Percentiles rank a stretch among this genome's conserved stretches.
These are phyloP conservation scores for Neurospora sp. DNA, from an alignment of 495 filamentous ascomycete genomes.

Conservation along the genomic window DNA sequence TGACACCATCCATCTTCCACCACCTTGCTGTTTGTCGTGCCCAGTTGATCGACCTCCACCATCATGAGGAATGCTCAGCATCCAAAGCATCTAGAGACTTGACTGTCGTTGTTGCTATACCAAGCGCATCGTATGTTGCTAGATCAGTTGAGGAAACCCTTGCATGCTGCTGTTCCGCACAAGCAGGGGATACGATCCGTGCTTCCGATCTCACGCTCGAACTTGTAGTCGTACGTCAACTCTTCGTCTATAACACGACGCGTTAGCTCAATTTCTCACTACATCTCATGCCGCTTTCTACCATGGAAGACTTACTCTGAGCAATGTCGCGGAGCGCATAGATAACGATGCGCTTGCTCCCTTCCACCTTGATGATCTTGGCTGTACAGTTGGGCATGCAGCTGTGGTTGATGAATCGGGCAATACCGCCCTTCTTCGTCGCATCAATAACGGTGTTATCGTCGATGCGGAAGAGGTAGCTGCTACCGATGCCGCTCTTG, in stretches of 20 bases:
- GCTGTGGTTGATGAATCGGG: conserved; percentile 97
- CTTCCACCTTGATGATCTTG: conserved; percentile 99
- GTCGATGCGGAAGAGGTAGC: conserved; percentile 96
- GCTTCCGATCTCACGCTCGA: conserved; percentile 91
- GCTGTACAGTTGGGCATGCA: conserved; percentile 98
- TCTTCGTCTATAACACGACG: conserved; percentile 66
- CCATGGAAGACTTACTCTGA: conserved; percentile 57
- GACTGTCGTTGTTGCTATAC: neutral
- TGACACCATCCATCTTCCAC: neutral
- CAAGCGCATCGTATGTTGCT: neutral
- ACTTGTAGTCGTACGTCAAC: conserved; percentile 99
- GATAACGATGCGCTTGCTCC: conserved; percentile 98
- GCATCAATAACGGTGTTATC: conserved; percentile 97
- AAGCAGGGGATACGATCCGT: conserved; percentile 94
- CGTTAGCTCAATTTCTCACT: conserved; percentile 32
- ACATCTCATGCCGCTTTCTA: neutral
- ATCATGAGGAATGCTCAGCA: neutral
- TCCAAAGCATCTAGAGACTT: neutral
- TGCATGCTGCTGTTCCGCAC: conserved; percentile 89
- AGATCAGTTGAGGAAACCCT: conserved; percentile 91
- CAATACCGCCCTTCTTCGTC: conserved; percentile 96
- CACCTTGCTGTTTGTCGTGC: neutral
- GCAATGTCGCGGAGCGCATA: conserved; percentile 92
- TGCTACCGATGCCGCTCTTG: conserved; percentile 93
- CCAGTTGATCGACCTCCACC: neutral